Evolutionary conservation across 306 rosid genomes (phyloP).

Genomic region (Castanea sativa): DNA sequence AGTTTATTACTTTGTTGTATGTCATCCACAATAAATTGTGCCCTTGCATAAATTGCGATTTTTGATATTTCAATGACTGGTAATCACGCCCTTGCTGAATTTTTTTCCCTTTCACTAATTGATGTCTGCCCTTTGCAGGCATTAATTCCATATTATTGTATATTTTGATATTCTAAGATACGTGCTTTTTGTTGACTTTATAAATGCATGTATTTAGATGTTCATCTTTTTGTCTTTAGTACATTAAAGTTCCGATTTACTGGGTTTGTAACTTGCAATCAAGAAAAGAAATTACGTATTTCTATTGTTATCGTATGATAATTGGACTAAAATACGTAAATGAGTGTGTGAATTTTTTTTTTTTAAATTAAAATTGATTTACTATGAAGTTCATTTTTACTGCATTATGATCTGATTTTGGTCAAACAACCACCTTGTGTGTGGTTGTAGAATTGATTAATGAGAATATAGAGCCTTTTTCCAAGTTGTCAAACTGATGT

Average conservation of each 20-base stretch:
- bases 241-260: background rate
- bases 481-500: slow-evolving; percentile 5
- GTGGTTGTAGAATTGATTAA: slow-evolving; percentile 5
- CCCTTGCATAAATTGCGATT: slow-evolving; percentile 1
- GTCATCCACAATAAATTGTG: slow-evolving; percentile 7
- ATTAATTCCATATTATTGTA: slow-evolving; percentile 22
- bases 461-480: background rate
- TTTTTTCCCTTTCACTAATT: slow-evolving; percentile 3
- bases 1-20: slow-evolving; percentile 36
- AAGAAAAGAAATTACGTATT: too few species aligned
- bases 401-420: background rate
- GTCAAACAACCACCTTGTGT: background rate
- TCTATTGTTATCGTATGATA: too few species aligned
- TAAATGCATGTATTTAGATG: background rate
- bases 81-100: background rate
- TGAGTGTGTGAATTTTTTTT: too few species aligned
- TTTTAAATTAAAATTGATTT: background rate
- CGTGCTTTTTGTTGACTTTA: slow-evolving; percentile 5
- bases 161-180: slow-evolving; percentile 1
- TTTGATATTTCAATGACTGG: background rate
- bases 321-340: too few species aligned
- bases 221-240: slow-evolving; percentile 8
- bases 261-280: too few species aligned
- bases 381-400: background rate
- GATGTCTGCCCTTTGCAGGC: slow-evolving; percentile 10